Conservation (phyloP, 148 eudicot genomes). For the Rhododendron ovatum region DNA sequence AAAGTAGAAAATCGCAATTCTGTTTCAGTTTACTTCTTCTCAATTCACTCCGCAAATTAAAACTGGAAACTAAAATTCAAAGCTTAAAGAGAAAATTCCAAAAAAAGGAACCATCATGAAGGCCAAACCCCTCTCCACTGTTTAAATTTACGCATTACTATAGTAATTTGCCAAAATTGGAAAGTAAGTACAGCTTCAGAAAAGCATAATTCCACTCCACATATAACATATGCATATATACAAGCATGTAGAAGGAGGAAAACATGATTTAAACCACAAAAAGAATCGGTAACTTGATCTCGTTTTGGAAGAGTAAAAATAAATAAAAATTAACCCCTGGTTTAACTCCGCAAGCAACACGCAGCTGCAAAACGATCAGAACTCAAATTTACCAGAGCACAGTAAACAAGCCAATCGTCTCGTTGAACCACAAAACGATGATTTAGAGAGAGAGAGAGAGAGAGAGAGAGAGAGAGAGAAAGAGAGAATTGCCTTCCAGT, state of each 20-base stretch:
- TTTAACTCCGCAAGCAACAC: not conserved
- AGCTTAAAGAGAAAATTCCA: not conserved
- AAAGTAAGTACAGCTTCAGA: not conserved
- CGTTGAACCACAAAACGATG: not conserved
- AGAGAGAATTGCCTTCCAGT: conserved; percentile 1
- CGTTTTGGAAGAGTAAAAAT: not conserved
- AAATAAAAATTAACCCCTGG: not conserved
- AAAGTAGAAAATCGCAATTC: not conserved
- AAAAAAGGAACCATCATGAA: not conserved
- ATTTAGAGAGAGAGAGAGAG: no score
- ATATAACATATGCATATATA: not conserved
- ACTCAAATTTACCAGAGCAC: conserved; percentile 3
- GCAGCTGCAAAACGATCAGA: not conserved
- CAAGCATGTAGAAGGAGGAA: no score
- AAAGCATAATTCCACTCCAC: not conserved
- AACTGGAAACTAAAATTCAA: not conserved
- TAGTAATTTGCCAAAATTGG: not conserved
- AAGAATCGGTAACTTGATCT: not conserved
- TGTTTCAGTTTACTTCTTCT: not conserved
- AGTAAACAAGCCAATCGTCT: not conserved
- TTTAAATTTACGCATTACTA: not conserved
- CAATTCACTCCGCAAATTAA: not conserved
- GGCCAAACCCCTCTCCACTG: not conserved
- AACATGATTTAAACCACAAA: not conserved
- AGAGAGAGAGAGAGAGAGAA: not conserved